Percentiles rank a stretch among this genome's conserved stretches.
Conservation (phyloP, 805 yeast genomes). For the Ogataea sp. region DNA sequence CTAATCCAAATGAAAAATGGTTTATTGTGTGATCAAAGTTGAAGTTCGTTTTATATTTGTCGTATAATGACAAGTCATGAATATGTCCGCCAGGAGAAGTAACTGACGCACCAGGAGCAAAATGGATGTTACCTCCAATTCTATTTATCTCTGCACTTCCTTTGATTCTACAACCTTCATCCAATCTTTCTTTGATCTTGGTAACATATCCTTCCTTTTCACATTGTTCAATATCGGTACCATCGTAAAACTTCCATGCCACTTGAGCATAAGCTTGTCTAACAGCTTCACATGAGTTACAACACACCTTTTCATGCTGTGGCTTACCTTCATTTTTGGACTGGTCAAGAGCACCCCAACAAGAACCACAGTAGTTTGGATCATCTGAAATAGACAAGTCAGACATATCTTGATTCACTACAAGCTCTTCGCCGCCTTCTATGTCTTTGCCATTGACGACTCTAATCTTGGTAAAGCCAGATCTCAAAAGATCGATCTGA, state of each 20-base stretch:
- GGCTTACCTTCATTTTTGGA: conserved; percentile 31
- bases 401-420: conserved; percentile 28
- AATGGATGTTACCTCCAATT: conserved; percentile 86
- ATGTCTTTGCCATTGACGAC: conserved; percentile 48
- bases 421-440: conserved; percentile 26
- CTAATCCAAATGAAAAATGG: conserved; percentile 78
- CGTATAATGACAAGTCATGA: conserved; percentile 78
- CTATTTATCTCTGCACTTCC: conserved; percentile 78
- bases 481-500: conserved; percentile 61
- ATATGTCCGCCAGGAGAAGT: conserved; percentile 54
- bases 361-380: conserved; percentile 69
- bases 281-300: conserved; percentile 81
- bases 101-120: conserved; percentile 88
- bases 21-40: conserved; percentile 72
- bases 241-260: conserved; percentile 90
- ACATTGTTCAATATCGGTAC: conserved; percentile 82
- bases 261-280: conserved; percentile 66
- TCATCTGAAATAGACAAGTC: conserved; percentile 12
- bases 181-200: conserved; percentile 46
- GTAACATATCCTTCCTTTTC: conserved; percentile 79
- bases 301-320: conserved; percentile 46
- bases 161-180: conserved; percentile 82
- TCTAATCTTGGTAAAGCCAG: conserved; percentile 68
- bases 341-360: conserved; percentile 79
- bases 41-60: conserved; percentile 45